Evolutionary conservation across 75 land plant genomes (phyloP).

Genomic region (Azolla pinnata): DNA sequence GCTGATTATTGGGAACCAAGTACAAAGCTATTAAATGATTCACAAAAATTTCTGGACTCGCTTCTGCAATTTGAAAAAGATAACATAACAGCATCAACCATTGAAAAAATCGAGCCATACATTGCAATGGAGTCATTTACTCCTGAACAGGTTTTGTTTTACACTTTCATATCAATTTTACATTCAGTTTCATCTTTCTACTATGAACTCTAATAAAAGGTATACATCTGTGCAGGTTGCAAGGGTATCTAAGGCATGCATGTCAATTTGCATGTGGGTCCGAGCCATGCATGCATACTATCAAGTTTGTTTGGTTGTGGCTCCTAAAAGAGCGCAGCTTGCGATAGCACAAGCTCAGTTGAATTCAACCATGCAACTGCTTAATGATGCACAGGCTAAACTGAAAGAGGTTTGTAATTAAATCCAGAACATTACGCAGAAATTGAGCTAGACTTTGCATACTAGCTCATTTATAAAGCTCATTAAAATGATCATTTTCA

Average conservation of each 20-base stretch:
- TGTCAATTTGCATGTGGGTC: slow-evolving; percentile 36
- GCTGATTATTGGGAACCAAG: slow-evolving; percentile 39
- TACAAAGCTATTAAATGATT: slow-evolving; percentile 29
- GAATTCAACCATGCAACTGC: slow-evolving; percentile 17
- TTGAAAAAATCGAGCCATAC: slow-evolving; percentile 30
- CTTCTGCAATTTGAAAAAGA: slow-evolving; percentile 30
- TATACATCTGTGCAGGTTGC: slow-evolving; percentile 19
- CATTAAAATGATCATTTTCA: too few species aligned
- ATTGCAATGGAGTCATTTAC: slow-evolving; percentile 32
- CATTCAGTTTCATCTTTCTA: background rate
- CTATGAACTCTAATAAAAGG: background rate
- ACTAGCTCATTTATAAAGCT: too few species aligned
- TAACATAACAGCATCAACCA: slow-evolving; percentile 22
- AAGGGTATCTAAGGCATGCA: slow-evolving; percentile 34
- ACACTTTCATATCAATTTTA: background rate
- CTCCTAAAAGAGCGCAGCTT: slow-evolving; percentile 29
- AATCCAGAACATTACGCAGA: too few species aligned
- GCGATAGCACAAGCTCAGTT: slow-evolving; percentile 26
- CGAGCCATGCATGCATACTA: slow-evolving; percentile 35
- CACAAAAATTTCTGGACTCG: slow-evolving; percentile 29
- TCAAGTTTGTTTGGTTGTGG: slow-evolving; percentile 25
- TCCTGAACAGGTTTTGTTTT: slow-evolving; percentile 23
- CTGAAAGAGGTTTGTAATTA: slow-evolving; percentile 25
- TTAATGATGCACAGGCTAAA: slow-evolving; percentile 25
- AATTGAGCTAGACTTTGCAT: too few species aligned